phyloP scores from a whole-genome alignment of 2,329 filamentous ascomycete species.

The Coniochaeta sp. region DNA sequence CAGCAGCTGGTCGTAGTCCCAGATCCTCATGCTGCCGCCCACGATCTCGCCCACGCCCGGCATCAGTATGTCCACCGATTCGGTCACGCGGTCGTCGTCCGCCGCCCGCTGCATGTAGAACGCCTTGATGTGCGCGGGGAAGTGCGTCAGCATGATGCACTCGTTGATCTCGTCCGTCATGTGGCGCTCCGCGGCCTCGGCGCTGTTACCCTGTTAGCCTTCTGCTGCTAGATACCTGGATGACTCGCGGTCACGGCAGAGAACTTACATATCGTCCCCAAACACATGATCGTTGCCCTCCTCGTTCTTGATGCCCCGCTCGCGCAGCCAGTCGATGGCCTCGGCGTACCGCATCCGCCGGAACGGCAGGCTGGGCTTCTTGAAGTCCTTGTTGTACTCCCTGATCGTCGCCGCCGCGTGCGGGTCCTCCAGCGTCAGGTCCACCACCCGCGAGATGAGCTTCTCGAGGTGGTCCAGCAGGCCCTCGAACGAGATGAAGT shows the following conservation, averaged over 20 bases:
- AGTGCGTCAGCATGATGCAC: conserved; percentile 94
- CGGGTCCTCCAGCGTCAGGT: conserved; percentile 67
- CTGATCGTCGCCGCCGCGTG: conserved; percentile 66
- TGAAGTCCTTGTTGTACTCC: conserved; percentile 86
- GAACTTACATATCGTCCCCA: conserved; percentile 72
- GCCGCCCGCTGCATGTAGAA: conserved; percentile 97
- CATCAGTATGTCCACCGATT: conserved; percentile 43
- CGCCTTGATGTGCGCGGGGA: conserved; percentile 94
- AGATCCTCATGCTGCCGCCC: conserved; percentile 93
- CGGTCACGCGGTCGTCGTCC: conserved; percentile 74
- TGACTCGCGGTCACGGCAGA: conserved; percentile 81
- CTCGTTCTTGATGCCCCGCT: conserved; percentile 77
- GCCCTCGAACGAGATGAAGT: conserved; percentile 90
- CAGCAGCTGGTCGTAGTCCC: conserved; percentile 83
- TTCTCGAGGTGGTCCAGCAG: conserved; percentile 82
- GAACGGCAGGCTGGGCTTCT: conserved; percentile 72
- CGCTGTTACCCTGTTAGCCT: too few relatives aligned
- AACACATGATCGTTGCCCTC: conserved; percentile 85
- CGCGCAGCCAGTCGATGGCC: conserved; percentile 91
- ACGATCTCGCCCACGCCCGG: conserved; percentile 96
- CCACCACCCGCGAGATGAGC: conserved; percentile 79
- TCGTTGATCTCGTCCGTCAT: conserved; percentile 97
- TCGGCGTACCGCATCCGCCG: conserved; percentile 91
- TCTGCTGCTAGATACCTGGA: too few relatives aligned
- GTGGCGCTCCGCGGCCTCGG: conserved; percentile 88